Conservation (phyloP, 164 flowering plant genomes). For the Chimonanthus salicifolius region DNA sequence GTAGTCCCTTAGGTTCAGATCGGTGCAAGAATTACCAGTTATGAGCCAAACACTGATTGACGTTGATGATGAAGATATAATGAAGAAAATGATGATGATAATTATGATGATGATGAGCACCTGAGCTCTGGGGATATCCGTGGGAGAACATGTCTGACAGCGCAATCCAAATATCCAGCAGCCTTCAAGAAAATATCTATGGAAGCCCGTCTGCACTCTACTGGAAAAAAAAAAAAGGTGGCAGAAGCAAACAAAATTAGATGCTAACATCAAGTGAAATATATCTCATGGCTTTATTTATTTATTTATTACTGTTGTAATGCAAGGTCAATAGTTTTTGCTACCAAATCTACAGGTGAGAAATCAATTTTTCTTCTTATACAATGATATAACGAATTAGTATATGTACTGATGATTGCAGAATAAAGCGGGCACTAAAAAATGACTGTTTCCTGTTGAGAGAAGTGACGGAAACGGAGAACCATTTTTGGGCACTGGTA, state of each 20-base stretch:
- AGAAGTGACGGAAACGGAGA: not conserved
- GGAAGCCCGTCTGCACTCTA: conserved; percentile 77
- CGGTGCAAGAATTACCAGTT: not conserved
- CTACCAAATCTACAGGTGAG: too few relatives aligned
- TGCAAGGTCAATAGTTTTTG: too few relatives aligned
- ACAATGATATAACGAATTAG: not conserved
- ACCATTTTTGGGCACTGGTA: not conserved
- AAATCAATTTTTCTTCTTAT: too few relatives aligned
- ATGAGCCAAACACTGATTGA: not conserved
- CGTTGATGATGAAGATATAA: not conserved
- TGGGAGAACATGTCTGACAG: conserved; percentile 76
- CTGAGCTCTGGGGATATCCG: conserved; percentile 65
- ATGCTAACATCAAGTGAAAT: not conserved
- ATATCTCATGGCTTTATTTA: too few relatives aligned
- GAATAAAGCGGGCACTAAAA: not conserved
- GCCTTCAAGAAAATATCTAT: conserved; percentile 84
- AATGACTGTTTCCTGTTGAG: not conserved
- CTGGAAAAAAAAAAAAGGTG: not conserved
- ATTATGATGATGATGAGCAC: conserved; percentile 27
- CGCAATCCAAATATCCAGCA: conserved; percentile 93
- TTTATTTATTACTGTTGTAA: too few relatives aligned
- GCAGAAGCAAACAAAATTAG: not conserved
- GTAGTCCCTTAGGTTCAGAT: not conserved
- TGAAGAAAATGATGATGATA: not conserved
- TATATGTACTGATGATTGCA: not conserved